Conservation (phyloP, 805 yeast species). For the Clavispora asparagi region DNA sequence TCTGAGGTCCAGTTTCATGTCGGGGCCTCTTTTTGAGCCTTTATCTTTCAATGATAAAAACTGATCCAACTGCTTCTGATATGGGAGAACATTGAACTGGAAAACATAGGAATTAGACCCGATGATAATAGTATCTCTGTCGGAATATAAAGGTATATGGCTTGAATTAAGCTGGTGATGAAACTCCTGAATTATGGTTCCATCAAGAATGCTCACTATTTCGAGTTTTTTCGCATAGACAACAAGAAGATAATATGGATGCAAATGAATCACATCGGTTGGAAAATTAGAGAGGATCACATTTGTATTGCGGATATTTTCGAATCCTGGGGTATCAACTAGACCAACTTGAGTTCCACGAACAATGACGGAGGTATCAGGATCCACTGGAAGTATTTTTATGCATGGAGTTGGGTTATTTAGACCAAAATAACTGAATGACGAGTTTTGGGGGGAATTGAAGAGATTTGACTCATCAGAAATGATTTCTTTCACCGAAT, state of each 20-base stretch:
- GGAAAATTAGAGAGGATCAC: constrained; percentile 25
- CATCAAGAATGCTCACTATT: constrained; percentile 29
- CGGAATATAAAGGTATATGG: constrained; percentile 15
- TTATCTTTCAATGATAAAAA: constrained; percentile 21
- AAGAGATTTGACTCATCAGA: constrained; percentile 16
- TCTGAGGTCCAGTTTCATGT: constrained; percentile 24
- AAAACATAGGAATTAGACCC: constrained; percentile 27
- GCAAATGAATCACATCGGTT: constrained; percentile 18
- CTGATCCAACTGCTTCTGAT: constrained; percentile 34
- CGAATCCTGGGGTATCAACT: constrained; percentile 7
- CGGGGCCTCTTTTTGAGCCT: constrained; percentile 11
- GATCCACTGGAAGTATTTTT: constrained; percentile 15
- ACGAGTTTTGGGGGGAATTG: constrained; percentile 18
- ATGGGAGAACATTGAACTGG: constrained; percentile 24
- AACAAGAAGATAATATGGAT: constrained; percentile 30
- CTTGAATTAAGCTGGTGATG: constrained; percentile 26
- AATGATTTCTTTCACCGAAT: constrained; percentile 12
- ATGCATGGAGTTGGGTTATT: constrained; percentile 24
- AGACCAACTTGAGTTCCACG: constrained; percentile 29
- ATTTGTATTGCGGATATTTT: constrained; percentile 10
- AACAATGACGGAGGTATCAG: constrained; percentile 18
- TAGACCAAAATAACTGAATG: constrained; percentile 38
- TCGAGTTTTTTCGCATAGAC: constrained; percentile 30
- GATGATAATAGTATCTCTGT: constrained; percentile 9
- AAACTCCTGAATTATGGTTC: constrained; percentile 31